Percentiles rank a stretch among this genome's conserved stretches.
phyloP scores from a whole-genome alignment of 2,329 filamentous ascomycete genomes.

The Westerdykella ornata region DNA sequence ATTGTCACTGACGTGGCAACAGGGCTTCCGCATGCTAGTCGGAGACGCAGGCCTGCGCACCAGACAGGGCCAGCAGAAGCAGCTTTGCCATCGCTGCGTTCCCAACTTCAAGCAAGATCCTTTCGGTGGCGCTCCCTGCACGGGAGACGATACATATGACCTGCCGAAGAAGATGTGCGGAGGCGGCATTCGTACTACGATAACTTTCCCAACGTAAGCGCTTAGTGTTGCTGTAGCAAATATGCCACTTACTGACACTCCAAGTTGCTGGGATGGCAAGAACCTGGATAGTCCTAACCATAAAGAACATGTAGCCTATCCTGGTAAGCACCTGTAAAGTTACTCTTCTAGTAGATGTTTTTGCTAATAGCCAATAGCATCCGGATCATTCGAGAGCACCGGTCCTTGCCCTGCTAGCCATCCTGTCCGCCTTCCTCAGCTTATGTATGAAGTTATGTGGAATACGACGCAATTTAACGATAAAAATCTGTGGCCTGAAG shows the following conservation, averaged over 20 bases:
- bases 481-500: slow-evolving; percentile 17
- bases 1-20: not conserved
- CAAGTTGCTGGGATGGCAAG: slow-evolving; percentile 43
- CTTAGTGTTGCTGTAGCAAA: not conserved
- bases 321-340: slow-evolving; percentile 14
- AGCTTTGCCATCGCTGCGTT: slow-evolving; percentile 44
- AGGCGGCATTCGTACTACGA: slow-evolving; percentile 44
- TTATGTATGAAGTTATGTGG: slow-evolving; percentile 45
- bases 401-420: slow-evolving; percentile 37
- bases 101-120: slow-evolving; percentile 38
- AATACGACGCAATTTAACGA: slow-evolving; percentile 33
- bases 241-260: not conserved
- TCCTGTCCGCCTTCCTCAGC: slow-evolving; percentile 43
- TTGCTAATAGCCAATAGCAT: not conserved
- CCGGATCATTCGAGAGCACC: slow-evolving; percentile 16
- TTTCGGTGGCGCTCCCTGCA: slow-evolving; percentile 37
- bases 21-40: slow-evolving; percentile 25
- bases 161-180: slow-evolving; percentile 21
- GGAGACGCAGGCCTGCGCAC: slow-evolving; percentile 17
- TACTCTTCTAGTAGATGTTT: slow-evolving; percentile 13
- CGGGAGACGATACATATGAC: slow-evolving; percentile 20
- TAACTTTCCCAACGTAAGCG: slow-evolving; percentile 42
- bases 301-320: slow-evolving; percentile 45
- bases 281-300: slow-evolving; percentile 49
- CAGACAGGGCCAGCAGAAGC: slow-evolving; percentile 17